These are phyloP conservation scores for Mucor velutinosus DNA, from an alignment of 371 early-diverging fungal genomes.

Conservation along the genomic window DNA sequence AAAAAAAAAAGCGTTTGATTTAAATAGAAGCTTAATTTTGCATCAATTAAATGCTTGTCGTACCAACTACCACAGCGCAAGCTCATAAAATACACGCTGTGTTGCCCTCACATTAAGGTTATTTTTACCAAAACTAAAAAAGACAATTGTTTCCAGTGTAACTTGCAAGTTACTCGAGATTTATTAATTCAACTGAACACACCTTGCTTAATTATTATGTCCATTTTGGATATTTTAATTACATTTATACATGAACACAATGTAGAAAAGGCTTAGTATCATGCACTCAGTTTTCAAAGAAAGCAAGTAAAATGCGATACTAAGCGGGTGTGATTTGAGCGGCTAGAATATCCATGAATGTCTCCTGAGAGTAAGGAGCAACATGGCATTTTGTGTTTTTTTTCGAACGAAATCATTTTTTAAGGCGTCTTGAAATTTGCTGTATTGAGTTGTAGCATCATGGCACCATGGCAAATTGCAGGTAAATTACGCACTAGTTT, in stretches of 20 bases:
- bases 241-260: not conserved
- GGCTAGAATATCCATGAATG: no score
- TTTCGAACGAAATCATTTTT: no score
- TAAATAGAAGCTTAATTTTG: slow-evolving; percentile 13
- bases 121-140: not conserved
- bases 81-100: not conserved
- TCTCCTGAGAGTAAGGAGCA: no score
- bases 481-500: not conserved
- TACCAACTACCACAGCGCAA: not conserved
- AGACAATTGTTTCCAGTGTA: slow-evolving; percentile 7
- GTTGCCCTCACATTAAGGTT: not conserved
- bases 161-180: slow-evolving; percentile 8
- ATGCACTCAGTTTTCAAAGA: not conserved
- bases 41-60: slow-evolving; percentile 3
- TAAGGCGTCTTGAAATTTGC: not conserved
- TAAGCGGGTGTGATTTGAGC: no score
- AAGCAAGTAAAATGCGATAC: not conserved
- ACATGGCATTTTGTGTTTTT: no score
- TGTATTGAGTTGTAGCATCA: no score
- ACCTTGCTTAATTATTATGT: not conserved
- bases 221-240: not conserved
- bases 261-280: not conserved
- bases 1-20: slow-evolving; percentile 5
- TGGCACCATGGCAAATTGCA: not conserved
- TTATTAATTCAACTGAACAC: slow-evolving; percentile 2